Evolutionary conservation across 352 stramenopile species (phyloP).

Genomic region (Phytophthora foliorum): DNA sequence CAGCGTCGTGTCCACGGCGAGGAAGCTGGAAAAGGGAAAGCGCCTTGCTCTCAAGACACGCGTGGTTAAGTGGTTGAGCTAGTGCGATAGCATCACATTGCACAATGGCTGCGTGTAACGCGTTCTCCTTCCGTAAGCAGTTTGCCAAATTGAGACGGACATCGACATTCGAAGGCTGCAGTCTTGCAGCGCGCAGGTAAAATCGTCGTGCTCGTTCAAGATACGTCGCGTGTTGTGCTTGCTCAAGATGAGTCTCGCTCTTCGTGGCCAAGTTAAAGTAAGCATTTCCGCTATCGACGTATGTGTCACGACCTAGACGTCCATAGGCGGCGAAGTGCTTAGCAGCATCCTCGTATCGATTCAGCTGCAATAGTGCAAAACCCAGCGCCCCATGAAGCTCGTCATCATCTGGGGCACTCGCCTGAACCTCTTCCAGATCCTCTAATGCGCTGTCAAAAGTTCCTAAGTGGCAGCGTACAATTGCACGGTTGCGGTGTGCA

Average conservation of each 20-base stretch:
- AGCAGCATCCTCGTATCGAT: constrained; percentile 73
- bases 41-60: constrained; percentile 66
- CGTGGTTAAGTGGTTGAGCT: constrained; percentile 59
- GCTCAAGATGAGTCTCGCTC: constrained; percentile 41
- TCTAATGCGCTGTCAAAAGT: constrained; percentile 65
- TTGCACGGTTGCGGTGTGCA: constrained; percentile 73
- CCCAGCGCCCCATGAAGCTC: constrained; percentile 71
- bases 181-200: constrained; percentile 67
- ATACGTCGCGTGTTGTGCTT: constrained; percentile 49
- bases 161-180: constrained; percentile 71
- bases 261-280: constrained; percentile 76
- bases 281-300: constrained; percentile 77
- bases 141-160: constrained; percentile 77
- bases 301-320: constrained; percentile 67
- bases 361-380: constrained; percentile 75
- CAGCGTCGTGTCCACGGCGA: constrained; percentile 42
- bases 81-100: constrained; percentile 64
- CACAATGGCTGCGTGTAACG: constrained; percentile 50
- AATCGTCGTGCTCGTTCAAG: constrained; percentile 69
- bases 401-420: constrained; percentile 75
- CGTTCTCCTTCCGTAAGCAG: constrained; percentile 61
- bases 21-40: constrained; percentile 66
- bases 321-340: constrained; percentile 73
- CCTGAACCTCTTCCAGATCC: constrained; percentile 76
- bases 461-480: constrained; percentile 64